Evolutionary conservation across 805 yeast genomes (phyloP).

Genomic region (Myxozyma neglecta): DNA sequence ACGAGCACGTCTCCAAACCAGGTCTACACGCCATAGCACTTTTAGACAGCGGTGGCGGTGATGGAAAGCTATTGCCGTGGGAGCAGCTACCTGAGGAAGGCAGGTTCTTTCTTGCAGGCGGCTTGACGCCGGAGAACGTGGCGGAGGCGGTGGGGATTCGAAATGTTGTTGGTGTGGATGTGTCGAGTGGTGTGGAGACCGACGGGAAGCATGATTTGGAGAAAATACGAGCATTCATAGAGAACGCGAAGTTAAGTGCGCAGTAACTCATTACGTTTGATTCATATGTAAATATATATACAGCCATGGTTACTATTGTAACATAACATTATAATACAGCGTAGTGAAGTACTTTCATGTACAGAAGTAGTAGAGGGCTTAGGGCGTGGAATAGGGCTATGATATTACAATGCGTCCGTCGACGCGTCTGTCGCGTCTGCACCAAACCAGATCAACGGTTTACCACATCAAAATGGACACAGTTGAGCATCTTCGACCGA

Average conservation of each 20-base stretch:
- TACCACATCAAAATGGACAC: too few species aligned
- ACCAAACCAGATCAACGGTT: too few species aligned
- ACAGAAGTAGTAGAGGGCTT: background rate
- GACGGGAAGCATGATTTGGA: constrained; percentile 66
- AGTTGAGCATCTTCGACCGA: too few species aligned
- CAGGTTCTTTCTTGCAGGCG: constrained; percentile 80
- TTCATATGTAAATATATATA: too few species aligned
- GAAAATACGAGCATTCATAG: constrained; percentile 63
- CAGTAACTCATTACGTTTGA: too few species aligned
- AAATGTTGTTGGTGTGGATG: constrained; percentile 88
- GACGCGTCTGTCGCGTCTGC: too few species aligned
- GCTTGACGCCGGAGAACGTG: constrained; percentile 76
- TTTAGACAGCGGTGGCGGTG: constrained; percentile 81
- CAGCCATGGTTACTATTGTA: too few species aligned
- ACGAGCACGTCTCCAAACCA: constrained; percentile 37
- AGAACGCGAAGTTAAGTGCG: constrained; percentile 2
- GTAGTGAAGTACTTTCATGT: too few species aligned
- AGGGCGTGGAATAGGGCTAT: too few species aligned
- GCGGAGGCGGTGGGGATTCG: constrained; percentile 47
- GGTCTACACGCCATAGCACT: constrained; percentile 57
- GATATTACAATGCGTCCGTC: too few species aligned
- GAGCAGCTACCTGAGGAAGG: constrained; percentile 44
- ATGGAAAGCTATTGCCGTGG: constrained; percentile 84
- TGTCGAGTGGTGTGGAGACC: constrained; percentile 91
- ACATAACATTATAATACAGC: too few species aligned